These are phyloP conservation scores for Gossypium davidsonii DNA, from an alignment of 441 rosid genomes.

Conservation along the genomic window DNA sequence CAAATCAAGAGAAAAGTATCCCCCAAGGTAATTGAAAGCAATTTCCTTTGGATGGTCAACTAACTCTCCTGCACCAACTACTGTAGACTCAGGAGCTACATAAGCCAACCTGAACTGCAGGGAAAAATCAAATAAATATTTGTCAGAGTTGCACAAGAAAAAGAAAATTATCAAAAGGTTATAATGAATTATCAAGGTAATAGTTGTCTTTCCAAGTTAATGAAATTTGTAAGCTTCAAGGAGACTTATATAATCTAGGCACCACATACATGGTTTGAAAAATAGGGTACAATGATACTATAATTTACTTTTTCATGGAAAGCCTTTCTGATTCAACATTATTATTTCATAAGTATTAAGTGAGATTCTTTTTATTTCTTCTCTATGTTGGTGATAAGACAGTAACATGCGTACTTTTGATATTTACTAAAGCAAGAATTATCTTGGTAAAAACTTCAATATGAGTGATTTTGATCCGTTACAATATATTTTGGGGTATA, in stretches of 20 bases:
- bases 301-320: background rate
- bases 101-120: constrained; percentile 79
- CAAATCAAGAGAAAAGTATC: constrained; percentile 56
- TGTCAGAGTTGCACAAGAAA: background rate
- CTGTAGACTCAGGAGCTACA: constrained; percentile 71
- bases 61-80: constrained; percentile 85
- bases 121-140: constrained; percentile 7
- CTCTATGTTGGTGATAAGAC: background rate
- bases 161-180: background rate
- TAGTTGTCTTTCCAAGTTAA: background rate
- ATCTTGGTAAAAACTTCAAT: background rate
- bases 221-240: background rate
- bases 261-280: background rate
- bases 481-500: background rate
- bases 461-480: background rate
- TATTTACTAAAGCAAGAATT: background rate
- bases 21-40: constrained; percentile 51
- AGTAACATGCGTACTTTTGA: background rate
- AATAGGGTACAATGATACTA: background rate
- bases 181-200: background rate
- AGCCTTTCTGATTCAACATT: background rate
- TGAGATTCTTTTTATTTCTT: background rate
- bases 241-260: background rate
- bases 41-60: constrained; percentile 78
- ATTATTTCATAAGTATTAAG: background rate